A percentile compares a stretch with the other conserved stretches of the same genome.
phyloP scores from a whole-genome alignment of 2,329 filamentous ascomycete genomes.

The Trichoderma koningiopsis region DNA sequence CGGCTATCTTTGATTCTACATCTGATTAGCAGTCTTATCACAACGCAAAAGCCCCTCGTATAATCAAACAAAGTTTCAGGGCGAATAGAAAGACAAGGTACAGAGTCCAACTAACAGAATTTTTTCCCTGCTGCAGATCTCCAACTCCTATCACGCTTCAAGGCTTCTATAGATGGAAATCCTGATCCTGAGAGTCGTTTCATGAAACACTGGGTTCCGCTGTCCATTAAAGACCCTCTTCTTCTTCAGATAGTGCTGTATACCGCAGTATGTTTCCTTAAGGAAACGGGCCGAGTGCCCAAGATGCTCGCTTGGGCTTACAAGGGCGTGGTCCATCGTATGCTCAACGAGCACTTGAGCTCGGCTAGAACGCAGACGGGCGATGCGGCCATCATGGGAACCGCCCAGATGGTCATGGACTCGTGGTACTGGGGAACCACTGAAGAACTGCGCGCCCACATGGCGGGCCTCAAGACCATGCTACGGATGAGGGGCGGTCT shows the following conservation, averaged over 20 bases:
- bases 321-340: constrained; percentile 47
- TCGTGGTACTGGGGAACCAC: constrained; percentile 59
- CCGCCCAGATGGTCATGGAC: constrained; percentile 52
- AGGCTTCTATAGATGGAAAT: constrained; percentile 52
- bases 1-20: neutral
- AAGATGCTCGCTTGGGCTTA: constrained; percentile 47
- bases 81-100: neutral
- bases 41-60: neutral
- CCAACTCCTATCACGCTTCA: constrained; percentile 53
- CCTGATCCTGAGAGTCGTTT: constrained; percentile 48
- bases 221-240: constrained; percentile 52
- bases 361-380: constrained; percentile 41
- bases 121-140: constrained; percentile 41
- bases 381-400: constrained; percentile 51
- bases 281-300: constrained; percentile 51
- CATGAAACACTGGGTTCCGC: constrained; percentile 52
- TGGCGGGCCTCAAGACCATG: constrained; percentile 52
- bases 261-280: constrained; percentile 54
- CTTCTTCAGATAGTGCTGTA: constrained; percentile 53
- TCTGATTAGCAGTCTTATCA: neutral
- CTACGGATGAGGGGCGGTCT: constrained; percentile 51
- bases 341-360: constrained; percentile 52
- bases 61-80: neutral
- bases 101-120: neutral
- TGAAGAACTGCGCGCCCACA: constrained; percentile 48